Base-by-base conservation (phyloP, 2,329 filamentous ascomycete species). In the Stagonosporopsis chrysanthemi region DNA sequence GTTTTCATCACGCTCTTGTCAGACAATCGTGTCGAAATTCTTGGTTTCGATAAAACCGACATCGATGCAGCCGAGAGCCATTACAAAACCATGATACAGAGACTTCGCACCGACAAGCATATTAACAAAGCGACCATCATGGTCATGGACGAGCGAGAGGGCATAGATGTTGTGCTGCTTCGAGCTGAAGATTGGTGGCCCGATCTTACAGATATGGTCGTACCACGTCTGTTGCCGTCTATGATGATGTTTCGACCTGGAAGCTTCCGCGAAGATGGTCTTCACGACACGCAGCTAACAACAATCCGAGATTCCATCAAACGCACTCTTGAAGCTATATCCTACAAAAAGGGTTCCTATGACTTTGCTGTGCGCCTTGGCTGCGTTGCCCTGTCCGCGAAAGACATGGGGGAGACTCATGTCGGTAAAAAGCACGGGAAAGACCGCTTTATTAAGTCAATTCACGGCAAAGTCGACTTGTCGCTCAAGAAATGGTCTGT, bases 311-410 rank as follows among this genome's bases (percentile, higher is more conserved):
- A 52, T 5, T 51, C 64, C 1, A 49, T 75, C 24, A 44, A 56
- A 5, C 28, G 41, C 4, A 52, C 61, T 26, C 63, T 75, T 28
- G 68, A 72, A 9, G 48, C 50, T n/a, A 59, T 68, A 12, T 57
- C 63, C 29, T 64, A 60, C 33, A 64, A 66, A 31, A 69, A 59
- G 31, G 69, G 70, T 5, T 53, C 61, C 1, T 74, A 70, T 28
- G 69, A 73, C 15, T 64, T 75, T 22, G 52, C 52, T 8, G 62
- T 75, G 2, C 70, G 68, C 2, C 60, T 71, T 17, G 71, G 73
- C 8, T 67, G 65, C 28, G 35, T 75, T 17, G 68, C 59, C 4
- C 47, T 75, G 3, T 56, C 49, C 19, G 62, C 65, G 6, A 57
- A 54, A 17, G 48, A 62, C 9, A 58, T 68, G 4, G 46, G 39